Percentiles rank a stretch among this genome's conserved stretches.
Conservation (phyloP, 169 alveolate genomes). For the Plasmodium coatneyi region DNA sequence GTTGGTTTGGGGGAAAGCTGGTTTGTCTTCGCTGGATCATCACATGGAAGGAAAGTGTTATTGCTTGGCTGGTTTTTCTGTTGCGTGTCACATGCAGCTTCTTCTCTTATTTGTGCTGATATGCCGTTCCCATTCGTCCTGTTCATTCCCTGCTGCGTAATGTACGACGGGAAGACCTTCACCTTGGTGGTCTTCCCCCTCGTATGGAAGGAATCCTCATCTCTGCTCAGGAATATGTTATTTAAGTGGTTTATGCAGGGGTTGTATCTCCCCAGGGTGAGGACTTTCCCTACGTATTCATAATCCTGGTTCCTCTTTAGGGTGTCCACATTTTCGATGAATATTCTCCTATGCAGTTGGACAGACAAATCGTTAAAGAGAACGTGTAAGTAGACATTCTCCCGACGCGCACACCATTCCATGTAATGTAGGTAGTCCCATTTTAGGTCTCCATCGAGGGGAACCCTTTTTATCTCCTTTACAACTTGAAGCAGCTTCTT, state of each 20-base stretch:
- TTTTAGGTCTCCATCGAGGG: slow-evolving; percentile 8
- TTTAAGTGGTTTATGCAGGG: slow-evolving; percentile 2
- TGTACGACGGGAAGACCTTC: slow-evolving; percentile 18
- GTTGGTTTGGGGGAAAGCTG: not conserved
- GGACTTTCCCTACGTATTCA: not conserved
- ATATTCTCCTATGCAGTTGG: not conserved
- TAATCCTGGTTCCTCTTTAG: not conserved
- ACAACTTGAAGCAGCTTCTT: not conserved
- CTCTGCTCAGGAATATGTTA: not conserved
- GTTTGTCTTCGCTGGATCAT: not conserved
- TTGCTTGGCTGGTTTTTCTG: not conserved
- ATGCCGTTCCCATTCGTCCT: not conserved
- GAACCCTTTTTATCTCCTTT: not conserved
- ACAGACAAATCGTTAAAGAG: slow-evolving; percentile 30
- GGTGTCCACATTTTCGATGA: slow-evolving; percentile 1
- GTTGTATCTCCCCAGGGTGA: not conserved
- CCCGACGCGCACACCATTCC: not conserved
- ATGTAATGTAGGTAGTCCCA: slow-evolving; percentile 11
- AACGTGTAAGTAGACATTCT: not conserved
- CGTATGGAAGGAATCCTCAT: not conserved
- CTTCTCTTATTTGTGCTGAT: not conserved
- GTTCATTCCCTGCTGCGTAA: not conserved
- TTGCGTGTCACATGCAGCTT: not conserved
- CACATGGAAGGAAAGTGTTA: not conserved
- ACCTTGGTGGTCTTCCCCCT: not conserved